Base-by-base conservation (phyloP, 495 filamentous ascomycete genomes). In the Penicillium samsonianum region DNA sequence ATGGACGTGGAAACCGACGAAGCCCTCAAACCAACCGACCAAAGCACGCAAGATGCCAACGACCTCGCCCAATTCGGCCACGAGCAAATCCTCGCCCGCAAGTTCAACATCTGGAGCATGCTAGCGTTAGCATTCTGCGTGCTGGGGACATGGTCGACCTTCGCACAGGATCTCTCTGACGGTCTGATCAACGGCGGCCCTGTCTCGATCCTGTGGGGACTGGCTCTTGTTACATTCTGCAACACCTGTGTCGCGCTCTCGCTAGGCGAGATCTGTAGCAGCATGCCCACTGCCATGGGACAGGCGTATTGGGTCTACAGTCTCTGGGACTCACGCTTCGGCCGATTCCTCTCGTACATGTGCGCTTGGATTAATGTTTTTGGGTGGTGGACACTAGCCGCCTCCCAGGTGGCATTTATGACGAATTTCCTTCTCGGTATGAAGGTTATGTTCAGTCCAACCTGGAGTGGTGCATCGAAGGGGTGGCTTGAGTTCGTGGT, bases 31-130 rank as follows among this genome's bases (percentile, higher is more conserved):
- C 72, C 70, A 44, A 61, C 52, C 57, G 73, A 73, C 40, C 65
- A 73, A 59, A 65, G 63, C 44, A 66, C 70, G 45, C 72, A 72
- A 48, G 79, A 82, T 73, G 79, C 78, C 19, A 62, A 67, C 57
- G 80, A 81, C 45, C 71, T 82, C 54, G 79, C 77, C 1, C 74
- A 69, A 7, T 63, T 82, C 53, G 79, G 79, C 41, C 79, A 82
- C 40, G 73, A 73, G 64, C 80, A 82, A 63, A 71, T 60, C 22
- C 67, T 82, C 20, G 63, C 62, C 2, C 73, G 79, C 45, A 81
- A 78, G 51, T 82, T 79, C 63, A 72, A 73, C 37, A 60, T 80
- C n/a, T 76, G 72, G 72, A 76, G 72, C 57, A 76, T 78, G 73
- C 60, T 78, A 23, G 66, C 70, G 9, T 63, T 79, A 17, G 71